Conservation (phyloP, 345 rosid genomes). For the Kernera saxatilis region DNA sequence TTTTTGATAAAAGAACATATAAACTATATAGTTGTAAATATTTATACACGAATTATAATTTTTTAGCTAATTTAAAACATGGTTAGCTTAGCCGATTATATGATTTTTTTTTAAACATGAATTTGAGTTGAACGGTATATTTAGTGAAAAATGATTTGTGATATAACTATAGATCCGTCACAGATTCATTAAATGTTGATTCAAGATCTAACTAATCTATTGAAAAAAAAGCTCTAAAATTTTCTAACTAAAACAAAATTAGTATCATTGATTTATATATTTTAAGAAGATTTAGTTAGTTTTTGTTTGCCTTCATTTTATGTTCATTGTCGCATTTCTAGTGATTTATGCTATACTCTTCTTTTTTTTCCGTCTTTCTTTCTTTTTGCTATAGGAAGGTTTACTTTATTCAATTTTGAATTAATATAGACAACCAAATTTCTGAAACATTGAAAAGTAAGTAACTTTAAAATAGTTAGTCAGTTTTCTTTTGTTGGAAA, state of each 20-base stretch:
- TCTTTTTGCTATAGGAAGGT: not conserved
- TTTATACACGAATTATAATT: not conserved
- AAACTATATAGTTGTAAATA: too few relatives aligned
- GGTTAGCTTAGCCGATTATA: not conserved
- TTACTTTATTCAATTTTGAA: not conserved
- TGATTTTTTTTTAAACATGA: not conserved
- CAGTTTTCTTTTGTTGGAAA: conserved; percentile 26
- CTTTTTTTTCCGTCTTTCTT: not conserved
- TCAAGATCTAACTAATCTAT: not conserved
- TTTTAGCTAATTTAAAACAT: not conserved
- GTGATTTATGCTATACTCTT: not conserved
- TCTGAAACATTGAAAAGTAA: not conserved
- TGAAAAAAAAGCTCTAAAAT: too few relatives aligned
- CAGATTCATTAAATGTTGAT: not conserved
- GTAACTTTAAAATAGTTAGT: not conserved
- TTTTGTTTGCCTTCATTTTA: not conserved
- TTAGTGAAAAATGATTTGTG: not conserved
- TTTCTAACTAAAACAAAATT: not conserved
- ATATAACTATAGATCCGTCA: not conserved
- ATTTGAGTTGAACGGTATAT: not conserved
- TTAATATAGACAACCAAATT: not conserved
- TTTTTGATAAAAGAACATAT: too few relatives aligned
- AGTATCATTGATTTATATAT: not conserved
- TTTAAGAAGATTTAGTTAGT: not conserved
- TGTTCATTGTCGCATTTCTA: not conserved